Percentiles rank a stretch among this genome's conserved stretches.
phyloP scores from a whole-genome alignment of 495 filamentous ascomycete genomes.

The Clavariopsis aquatica region DNA sequence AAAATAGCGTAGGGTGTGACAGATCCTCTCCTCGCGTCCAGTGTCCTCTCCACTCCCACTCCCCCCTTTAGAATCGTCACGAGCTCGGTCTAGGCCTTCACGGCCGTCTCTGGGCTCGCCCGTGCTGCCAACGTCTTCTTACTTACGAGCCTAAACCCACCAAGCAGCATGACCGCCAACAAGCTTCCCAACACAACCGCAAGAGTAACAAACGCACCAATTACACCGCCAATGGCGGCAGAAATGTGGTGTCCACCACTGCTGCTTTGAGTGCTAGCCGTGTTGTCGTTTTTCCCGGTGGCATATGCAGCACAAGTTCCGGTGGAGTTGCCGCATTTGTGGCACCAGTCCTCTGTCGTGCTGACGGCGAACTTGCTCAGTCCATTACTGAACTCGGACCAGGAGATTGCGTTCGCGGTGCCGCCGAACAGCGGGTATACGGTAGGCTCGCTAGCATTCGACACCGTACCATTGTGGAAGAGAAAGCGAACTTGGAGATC shows the following conservation, averaged over 20 bases:
- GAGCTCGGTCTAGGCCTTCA: background rate
- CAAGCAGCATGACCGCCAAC: conserved; percentile 51
- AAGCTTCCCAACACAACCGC: conserved; percentile 55
- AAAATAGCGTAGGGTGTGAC: background rate
- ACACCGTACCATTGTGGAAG: conserved; percentile 72
- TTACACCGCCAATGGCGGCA: conserved; percentile 53
- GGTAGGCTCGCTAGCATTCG: conserved; percentile 50
- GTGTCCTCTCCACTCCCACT: background rate
- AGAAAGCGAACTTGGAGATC: conserved; percentile 74
- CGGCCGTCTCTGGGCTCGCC: background rate
- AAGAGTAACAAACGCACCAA: conserved; percentile 64
- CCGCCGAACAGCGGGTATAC: conserved; percentile 67
- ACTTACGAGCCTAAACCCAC: conserved; percentile 46
- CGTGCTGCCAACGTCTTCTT: conserved; percentile 40
- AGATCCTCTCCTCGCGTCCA: background rate
- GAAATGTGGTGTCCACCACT: conserved; percentile 45
- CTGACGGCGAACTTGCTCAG: conserved; percentile 64
- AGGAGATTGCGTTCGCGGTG: conserved; percentile 56
- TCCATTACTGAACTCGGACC: conserved; percentile 60
- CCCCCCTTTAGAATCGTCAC: background rate
- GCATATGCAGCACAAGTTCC: conserved; percentile 58
- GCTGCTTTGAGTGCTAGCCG: background rate
- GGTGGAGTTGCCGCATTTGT: conserved; percentile 61
- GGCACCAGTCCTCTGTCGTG: conserved; percentile 67
- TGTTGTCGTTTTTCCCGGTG: background rate